Evolutionary conservation across 2,329 filamentous ascomycete species (phyloP).

Genomic region (Microdochium nivale): DNA sequence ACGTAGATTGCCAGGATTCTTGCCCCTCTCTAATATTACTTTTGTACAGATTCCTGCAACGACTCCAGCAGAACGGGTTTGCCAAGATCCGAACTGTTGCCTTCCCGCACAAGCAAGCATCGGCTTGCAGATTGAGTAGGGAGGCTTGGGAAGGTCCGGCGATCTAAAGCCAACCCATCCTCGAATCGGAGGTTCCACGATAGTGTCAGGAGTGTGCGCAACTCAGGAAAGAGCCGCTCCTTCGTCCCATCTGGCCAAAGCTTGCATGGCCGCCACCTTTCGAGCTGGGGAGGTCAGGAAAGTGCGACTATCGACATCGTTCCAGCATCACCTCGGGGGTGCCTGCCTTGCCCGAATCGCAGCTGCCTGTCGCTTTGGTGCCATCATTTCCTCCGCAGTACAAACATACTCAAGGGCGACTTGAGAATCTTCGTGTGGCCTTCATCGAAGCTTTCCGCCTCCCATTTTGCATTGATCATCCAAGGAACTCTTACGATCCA

Average conservation of each 20-base stretch:
- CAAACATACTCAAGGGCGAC: too few relatives aligned
- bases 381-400: too few relatives aligned
- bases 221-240: neutral
- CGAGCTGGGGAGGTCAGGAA: neutral
- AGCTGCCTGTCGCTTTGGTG: too few relatives aligned
- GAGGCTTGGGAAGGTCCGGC: constrained; percentile 72
- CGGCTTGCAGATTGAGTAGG: constrained; percentile 70
- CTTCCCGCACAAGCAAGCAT: constrained; percentile 89
- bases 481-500: too few relatives aligned
- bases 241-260: neutral
- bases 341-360: too few relatives aligned
- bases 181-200: too few relatives aligned
- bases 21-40: neutral
- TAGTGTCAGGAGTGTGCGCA: too few relatives aligned
- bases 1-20: neutral
- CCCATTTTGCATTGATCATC: too few relatives aligned
- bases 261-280: too few relatives aligned
- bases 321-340: neutral
- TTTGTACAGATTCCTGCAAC: constrained; percentile 51
- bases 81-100: constrained; percentile 77
- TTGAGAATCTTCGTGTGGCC: too few relatives aligned
- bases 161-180: constrained; percentile 19
- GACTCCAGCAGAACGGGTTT: constrained; percentile 69
- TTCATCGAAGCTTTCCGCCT: too few relatives aligned
- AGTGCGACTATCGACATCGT: neutral